Percentiles rank a stretch among this genome's conserved stretches.
These are phyloP conservation scores for Erodium texanum DNA, from an alignment of 441 rosid species.

Conservation along the genomic window DNA sequence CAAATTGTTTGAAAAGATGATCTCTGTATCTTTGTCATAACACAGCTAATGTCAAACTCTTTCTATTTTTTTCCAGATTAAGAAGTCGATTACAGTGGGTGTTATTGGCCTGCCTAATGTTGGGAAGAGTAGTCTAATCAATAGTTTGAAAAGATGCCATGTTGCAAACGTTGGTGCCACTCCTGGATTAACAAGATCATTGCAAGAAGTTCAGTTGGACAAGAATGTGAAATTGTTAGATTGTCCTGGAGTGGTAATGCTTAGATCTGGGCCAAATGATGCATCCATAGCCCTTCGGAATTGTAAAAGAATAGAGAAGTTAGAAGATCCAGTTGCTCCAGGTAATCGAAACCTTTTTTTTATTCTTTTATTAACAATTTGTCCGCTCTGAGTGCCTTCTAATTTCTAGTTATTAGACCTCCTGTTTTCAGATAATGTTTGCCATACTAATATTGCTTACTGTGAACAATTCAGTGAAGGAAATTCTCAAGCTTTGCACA, in stretches of 20 bases:
- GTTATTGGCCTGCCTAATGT: slow-evolving; percentile 92
- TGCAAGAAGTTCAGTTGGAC: slow-evolving; percentile 96
- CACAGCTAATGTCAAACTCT: background rate
- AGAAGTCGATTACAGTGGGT: slow-evolving; percentile 86
- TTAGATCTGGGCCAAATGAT: slow-evolving; percentile 59
- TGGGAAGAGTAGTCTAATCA: slow-evolving; percentile 95
- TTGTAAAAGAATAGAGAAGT: slow-evolving; percentile 88
- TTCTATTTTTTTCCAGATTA: slow-evolving; percentile 43
- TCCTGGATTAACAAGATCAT: slow-evolving; percentile 83
- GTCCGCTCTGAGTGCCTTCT: too few species aligned
- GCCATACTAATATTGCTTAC: background rate
- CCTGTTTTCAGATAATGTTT: background rate
- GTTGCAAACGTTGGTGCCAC: slow-evolving; percentile 92
- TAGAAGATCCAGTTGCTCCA: slow-evolving; percentile 87
- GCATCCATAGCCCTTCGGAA: slow-evolving; percentile 75
- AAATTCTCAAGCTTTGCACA: slow-evolving; percentile 77
- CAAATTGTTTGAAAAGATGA: background rate
- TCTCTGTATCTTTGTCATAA: too few species aligned
- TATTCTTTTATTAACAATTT: too few species aligned
- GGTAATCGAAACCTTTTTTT: slow-evolving; percentile 32
- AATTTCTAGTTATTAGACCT: background rate
- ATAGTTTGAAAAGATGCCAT: slow-evolving; percentile 89
- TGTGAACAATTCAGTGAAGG: slow-evolving; percentile 53
- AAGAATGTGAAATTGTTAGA: slow-evolving; percentile 82
- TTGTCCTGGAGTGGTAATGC: slow-evolving; percentile 98